Evolutionary conservation across 768 basidiomycete species (phyloP).

Genomic region (Suillus alpinus): DNA sequence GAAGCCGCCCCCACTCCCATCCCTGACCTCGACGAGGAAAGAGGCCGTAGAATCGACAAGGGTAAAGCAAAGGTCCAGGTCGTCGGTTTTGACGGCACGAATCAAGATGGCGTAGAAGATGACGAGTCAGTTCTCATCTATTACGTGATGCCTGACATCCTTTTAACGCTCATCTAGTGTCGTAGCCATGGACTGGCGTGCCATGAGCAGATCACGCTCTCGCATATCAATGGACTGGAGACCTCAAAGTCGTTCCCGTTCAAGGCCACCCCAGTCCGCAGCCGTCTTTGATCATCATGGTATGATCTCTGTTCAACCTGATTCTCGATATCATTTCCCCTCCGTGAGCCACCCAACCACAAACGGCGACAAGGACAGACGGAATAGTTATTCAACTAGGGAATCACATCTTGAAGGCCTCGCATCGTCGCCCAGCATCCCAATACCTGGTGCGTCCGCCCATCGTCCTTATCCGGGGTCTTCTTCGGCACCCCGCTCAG

Average conservation of each 20-base stretch:
- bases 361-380: conserved; percentile 25
- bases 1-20: conserved; percentile 13
- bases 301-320: conserved; percentile 32
- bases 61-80: conserved; percentile 76
- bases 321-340: conserved; percentile 47
- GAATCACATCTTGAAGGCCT: conserved; percentile 15
- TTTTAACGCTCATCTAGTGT: conserved; percentile 37
- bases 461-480: conserved; percentile 48
- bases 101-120: conserved; percentile 69
- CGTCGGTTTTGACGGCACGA: conserved; percentile 76
- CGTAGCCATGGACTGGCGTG: conserved; percentile 89
- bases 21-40: conserved; percentile 39
- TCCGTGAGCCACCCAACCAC: conserved; percentile 19
- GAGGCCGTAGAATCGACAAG: conserved; percentile 78
- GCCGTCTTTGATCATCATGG: conserved; percentile 48
- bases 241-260: conserved; percentile 72
- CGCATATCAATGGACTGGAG: conserved; percentile 92
- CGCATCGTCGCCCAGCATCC: conserved; percentile 29
- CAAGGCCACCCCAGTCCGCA: conserved; percentile 62
- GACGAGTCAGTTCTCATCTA: conserved; percentile 58
- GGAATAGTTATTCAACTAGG: conserved; percentile 20
- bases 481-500: conserved; percentile 37
- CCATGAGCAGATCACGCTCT: conserved; percentile 87
- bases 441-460: conserved; percentile 41
- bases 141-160: conserved; percentile 16